These are phyloP conservation scores for Acorus calamus DNA, from an alignment of 106 monocot species.

Conservation along the genomic window DNA sequence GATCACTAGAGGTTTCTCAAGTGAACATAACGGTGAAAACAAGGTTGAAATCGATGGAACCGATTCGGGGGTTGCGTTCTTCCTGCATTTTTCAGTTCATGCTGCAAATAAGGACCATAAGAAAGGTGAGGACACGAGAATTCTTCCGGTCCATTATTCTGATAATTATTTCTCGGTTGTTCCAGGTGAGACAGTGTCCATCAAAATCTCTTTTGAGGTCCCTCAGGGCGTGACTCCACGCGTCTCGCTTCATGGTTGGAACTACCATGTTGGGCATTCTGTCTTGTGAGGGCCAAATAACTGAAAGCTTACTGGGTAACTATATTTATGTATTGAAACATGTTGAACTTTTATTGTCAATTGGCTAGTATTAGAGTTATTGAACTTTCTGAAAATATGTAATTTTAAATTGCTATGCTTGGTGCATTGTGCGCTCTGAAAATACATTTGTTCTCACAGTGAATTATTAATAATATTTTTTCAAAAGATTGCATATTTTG, in stretches of 20 bases:
- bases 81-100: conserved; percentile 89
- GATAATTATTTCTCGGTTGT: conserved; percentile 88
- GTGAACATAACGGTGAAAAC: conserved; percentile 3
- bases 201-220: conserved; percentile 62
- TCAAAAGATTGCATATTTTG: too few species aligned
- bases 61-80: conserved; percentile 79
- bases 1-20: conserved; percentile 23
- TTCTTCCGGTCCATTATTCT: conserved; percentile 92
- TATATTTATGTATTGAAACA: too few species aligned
- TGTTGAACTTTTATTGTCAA: too few species aligned
- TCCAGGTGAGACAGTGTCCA: conserved; percentile 56
- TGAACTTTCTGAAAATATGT: too few species aligned
- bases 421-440: too few species aligned
- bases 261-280: conserved; percentile 30
- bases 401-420: too few species aligned
- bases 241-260: conserved; percentile 74
- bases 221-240: conserved; percentile 60
- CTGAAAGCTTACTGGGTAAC: too few species aligned
- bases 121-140: conserved; percentile 52
- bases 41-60: conserved; percentile 30
- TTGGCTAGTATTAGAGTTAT: too few species aligned
- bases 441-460: too few species aligned
- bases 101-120: conserved; percentile 20
- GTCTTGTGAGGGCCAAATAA: conserved; percentile 18
- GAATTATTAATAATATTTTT: too few species aligned